These are phyloP conservation scores for Metschnikowia shivogae DNA, from an alignment of 805 yeast genomes.

Conservation along the genomic window DNA sequence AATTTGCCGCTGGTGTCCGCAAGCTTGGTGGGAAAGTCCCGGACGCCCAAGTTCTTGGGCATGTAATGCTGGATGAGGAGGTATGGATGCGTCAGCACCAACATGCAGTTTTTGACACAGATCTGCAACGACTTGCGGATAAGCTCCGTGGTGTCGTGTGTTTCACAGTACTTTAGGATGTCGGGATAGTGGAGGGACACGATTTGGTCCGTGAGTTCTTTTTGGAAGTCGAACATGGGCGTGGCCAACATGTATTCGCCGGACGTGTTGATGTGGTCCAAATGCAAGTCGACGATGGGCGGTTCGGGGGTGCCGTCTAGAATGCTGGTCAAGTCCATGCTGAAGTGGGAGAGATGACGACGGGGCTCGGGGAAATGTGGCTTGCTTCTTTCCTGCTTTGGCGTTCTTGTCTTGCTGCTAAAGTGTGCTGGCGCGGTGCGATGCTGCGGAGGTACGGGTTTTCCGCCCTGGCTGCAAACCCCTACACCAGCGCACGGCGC, in stretches of 20 bases:
- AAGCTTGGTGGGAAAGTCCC: slow-evolving; percentile 66
- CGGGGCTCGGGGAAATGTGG: no score
- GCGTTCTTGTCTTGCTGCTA: no score
- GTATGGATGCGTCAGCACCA: slow-evolving; percentile 87
- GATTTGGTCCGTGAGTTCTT: slow-evolving; percentile 85
- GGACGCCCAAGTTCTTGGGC: slow-evolving; percentile 71
- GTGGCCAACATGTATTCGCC: slow-evolving; percentile 77
- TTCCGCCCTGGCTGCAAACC: no score
- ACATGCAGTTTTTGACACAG: slow-evolving; percentile 68
- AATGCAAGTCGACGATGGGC: slow-evolving; percentile 54
- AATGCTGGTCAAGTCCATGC: slow-evolving; percentile 71
- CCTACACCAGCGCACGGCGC: no score
- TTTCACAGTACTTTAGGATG: slow-evolving; percentile 79
- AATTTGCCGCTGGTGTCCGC: slow-evolving; percentile 85
- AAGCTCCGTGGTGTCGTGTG: slow-evolving; percentile 46
- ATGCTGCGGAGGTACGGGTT: no score
- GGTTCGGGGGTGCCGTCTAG: slow-evolving; percentile 86
- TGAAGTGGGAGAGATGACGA: not conserved
- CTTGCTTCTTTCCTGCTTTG: no score
- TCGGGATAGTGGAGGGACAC: slow-evolving; percentile 89
- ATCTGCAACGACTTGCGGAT: slow-evolving; percentile 73
- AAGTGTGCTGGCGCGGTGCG: no score
- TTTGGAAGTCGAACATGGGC: slow-evolving; percentile 82
- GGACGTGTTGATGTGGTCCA: slow-evolving; percentile 42
- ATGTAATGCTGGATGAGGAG: slow-evolving; percentile 76